phyloP scores from a whole-genome alignment of 331 rosid species.

The Ulmus americana region DNA sequence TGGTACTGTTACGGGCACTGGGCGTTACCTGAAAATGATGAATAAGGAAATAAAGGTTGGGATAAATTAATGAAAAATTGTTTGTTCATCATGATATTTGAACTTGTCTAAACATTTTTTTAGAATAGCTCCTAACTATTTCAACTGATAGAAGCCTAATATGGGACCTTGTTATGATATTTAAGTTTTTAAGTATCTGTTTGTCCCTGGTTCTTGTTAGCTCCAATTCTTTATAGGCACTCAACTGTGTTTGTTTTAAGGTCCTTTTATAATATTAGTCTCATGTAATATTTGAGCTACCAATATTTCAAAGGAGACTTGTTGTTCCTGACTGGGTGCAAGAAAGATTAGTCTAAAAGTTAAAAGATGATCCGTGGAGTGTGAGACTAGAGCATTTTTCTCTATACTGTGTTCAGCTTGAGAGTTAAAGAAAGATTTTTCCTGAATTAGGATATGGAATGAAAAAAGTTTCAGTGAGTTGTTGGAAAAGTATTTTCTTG shows the following conservation, averaged over 20 bases:
- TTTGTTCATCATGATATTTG: conserved; percentile 9
- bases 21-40: conserved; percentile 73
- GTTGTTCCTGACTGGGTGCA: too few relatives aligned
- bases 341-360: too few relatives aligned
- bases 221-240: not conserved
- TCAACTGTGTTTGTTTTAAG: not conserved
- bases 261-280: not conserved
- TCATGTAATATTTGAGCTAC: not conserved
- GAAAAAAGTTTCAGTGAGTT: too few relatives aligned
- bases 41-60: conserved; percentile 62
- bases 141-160: not conserved
- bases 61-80: conserved; percentile 9
- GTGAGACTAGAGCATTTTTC: too few relatives aligned
- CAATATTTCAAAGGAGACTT: not conserved
- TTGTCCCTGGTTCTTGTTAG: not conserved
- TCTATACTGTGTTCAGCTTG: too few relatives aligned
- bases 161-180: too few relatives aligned
- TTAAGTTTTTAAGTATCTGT: not conserved
- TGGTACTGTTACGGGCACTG: conserved; percentile 87
- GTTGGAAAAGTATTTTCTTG: too few relatives aligned
- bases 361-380: too few relatives aligned
- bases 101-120: not conserved
- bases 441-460: too few relatives aligned
- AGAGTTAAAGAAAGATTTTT: too few relatives aligned
- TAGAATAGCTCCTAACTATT: not conserved